A percentile compares a stretch with the other conserved stretches of the same genome.
These are phyloP conservation scores for Brettanomyces sp. DNA, from an alignment of 805 yeast species.

Conservation along the genomic window DNA sequence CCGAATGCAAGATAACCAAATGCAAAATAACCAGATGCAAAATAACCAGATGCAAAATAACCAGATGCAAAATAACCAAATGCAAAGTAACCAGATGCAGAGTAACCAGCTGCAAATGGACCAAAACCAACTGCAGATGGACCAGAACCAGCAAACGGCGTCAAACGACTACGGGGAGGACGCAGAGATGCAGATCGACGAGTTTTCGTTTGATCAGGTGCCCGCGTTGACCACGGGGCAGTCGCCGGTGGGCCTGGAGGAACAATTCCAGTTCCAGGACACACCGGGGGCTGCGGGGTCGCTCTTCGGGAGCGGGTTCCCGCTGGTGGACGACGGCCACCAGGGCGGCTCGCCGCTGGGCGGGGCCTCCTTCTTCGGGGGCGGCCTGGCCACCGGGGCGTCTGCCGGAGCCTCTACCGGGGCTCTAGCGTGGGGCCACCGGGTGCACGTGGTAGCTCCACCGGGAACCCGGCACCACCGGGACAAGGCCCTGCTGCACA, in stretches of 20 bases:
- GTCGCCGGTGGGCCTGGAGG: constrained; percentile 1
- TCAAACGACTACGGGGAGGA: constrained; percentile 1
- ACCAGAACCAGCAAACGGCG: constrained; percentile 6
- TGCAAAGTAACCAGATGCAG: not conserved
- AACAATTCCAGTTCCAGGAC: constrained; percentile 1
- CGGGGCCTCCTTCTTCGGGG: not conserved
- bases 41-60: too few relatives aligned
- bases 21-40: too few relatives aligned
- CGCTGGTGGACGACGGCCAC: not conserved
- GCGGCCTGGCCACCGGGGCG: not conserved
- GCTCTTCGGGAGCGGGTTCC: not conserved
- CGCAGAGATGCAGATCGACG: constrained; percentile 1
- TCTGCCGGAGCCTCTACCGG: too few relatives aligned
- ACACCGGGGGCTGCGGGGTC: not conserved
- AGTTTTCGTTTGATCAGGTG: not conserved
- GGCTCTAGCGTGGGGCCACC: too few relatives aligned
- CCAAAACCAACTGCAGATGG: constrained; percentile 13
- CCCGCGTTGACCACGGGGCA: not conserved
- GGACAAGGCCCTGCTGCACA: too few relatives aligned
- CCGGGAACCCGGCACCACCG: too few relatives aligned
- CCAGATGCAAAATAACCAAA: too few relatives aligned
- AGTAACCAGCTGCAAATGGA: constrained; percentile 15
- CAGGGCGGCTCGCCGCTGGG: not conserved
- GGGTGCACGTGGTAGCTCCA: too few relatives aligned
- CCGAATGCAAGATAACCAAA: constrained; percentile 3